Evolutionary conservation across 495 filamentous ascomycete species (phyloP), one percentile per base, ranked within the genome.

Genomic region (Aspergillus leporis): DNA sequence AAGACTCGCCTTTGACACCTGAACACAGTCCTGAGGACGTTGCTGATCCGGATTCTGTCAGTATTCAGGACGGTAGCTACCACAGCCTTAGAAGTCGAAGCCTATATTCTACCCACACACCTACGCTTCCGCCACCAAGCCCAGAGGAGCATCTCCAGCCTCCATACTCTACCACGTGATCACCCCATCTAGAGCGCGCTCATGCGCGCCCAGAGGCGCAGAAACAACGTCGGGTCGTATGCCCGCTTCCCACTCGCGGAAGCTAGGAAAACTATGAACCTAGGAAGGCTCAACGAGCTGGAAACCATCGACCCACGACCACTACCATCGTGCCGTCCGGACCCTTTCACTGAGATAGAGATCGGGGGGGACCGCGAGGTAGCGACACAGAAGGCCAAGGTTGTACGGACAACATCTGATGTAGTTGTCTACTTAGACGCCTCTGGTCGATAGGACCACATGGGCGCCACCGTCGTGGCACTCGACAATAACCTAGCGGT

Each of bases 241-340:
- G 30, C 54, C 21, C 55, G 53, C 1, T 67, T 64, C 50, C 65
- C 47, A 16, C 61, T 67, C 7, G 60, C 65, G 14, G 56, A 68
- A 50, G 36, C 59, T 2, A 5, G 62, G 28, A 45, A 55, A 46
- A 68, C 62, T 8, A 67, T 67, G 48, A 47, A 64, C 32, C 16
- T 59, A 5, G 52, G 52, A 14, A 51, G 53, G n/a, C 31, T 68
- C 21, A 4, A 60, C 13, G 57, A 38, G 21, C 46, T 68, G 31
- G 59, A 67, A 61, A 67, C 56, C 16, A 67, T 67, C 18, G 47
- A 68, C 51, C 65, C 60, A 52, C 53, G 34, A 9, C 65, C 62
- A 14, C 53, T 58, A 45, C 31, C 50, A 51, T 62, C 57, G 19
- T 68, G 54, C 59, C 30, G 40, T 34, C 10, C 34, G 9, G 32